Base-by-base conservation (phyloP, 768 basidiomycete genomes). In the Chlorophyllum brunneum region DNA sequence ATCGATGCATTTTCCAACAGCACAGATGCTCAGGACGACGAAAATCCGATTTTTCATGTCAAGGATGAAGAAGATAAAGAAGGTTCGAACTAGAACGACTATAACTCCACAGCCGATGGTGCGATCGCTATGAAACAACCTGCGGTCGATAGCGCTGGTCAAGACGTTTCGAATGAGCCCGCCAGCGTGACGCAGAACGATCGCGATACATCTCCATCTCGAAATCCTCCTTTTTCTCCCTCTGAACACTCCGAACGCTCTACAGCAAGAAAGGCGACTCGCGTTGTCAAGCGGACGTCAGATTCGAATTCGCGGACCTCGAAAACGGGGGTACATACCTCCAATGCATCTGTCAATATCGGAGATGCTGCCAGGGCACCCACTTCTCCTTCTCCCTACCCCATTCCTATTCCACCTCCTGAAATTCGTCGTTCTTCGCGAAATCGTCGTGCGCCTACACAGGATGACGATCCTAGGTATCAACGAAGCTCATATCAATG, bases 51-150 rank as follows among this genome's bases (percentile, higher is more conserved):
- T 26, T 33, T 23, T 24, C 24, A 47, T 29, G 22, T 30, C 26
- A 40, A 52, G 37, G 41, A 51, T 23, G 43, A 20, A n/a, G 6
- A 47, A 4, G 54, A 33, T 45, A 30, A 29, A 36, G n/a, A n/a
- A 38, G 37, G n/a, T 38, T n/a, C n/a, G n/a, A n/a, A n/a, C n/a
- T n/a, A n/a, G n/a, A 38, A 38, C 6, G n/a, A 16, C 5, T 5
- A 38, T 38, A 38, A 38, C 37, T 38, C 37, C 6, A 38, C 6
- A 7, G 18, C 6, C 5, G n/a, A 15, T 18, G 18, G 5, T 7
- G 5, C 37, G n/a, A 38, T n/a, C n/a, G 37, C 13, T 18, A 15
- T 18, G 6, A n/a, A n/a, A 38, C 37, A 38, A 38, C 6, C 18
- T 38, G 37, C 37, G 5, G 18, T 18, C 6, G n/a, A 38, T 18